These are phyloP conservation scores for Rossbeevera mucosa DNA, from an alignment of 768 basidiomycete species.

Conservation along the genomic window DNA sequence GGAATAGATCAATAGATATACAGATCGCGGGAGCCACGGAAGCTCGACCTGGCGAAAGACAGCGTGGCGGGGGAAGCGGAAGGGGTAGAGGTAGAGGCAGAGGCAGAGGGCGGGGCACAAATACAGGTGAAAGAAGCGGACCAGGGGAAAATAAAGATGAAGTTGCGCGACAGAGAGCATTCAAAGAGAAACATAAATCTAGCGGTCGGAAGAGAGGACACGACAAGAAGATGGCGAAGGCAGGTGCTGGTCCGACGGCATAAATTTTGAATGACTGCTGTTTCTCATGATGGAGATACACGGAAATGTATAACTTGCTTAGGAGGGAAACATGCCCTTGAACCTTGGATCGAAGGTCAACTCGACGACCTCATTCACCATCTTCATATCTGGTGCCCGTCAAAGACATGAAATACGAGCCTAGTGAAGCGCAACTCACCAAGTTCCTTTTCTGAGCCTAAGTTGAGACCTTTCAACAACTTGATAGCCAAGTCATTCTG, in stretches of 20 bases:
- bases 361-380: conserved; percentile 59
- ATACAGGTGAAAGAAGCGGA: conserved; percentile 31
- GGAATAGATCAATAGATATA: conserved; percentile 41
- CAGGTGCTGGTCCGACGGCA: conserved; percentile 40
- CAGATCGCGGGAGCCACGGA: neutral
- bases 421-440: conserved; percentile 40
- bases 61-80: conserved; percentile 34
- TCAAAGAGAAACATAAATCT: conserved; percentile 79
- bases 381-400: conserved; percentile 44
- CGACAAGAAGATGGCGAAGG: conserved; percentile 82
- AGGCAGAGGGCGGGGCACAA: conserved; percentile 34
- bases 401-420: neutral
- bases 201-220: conserved; percentile 78
- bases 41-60: conserved; percentile 12
- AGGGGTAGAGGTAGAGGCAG: conserved; percentile 40
- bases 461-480: conserved; percentile 45
- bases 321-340: conserved; percentile 42
- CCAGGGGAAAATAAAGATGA: conserved; percentile 36
- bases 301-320: neutral
- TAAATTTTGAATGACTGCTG: neutral
- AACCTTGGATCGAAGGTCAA: conserved; percentile 58
- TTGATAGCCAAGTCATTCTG: conserved; percentile 52
- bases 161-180: conserved; percentile 54
- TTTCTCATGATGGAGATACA: conserved; percentile 1
- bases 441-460: conserved; percentile 51